These are phyloP conservation scores for Lasiosphaeria ovina DNA, from an alignment of 495 filamentous ascomycete genomes.

Conservation along the genomic window DNA sequence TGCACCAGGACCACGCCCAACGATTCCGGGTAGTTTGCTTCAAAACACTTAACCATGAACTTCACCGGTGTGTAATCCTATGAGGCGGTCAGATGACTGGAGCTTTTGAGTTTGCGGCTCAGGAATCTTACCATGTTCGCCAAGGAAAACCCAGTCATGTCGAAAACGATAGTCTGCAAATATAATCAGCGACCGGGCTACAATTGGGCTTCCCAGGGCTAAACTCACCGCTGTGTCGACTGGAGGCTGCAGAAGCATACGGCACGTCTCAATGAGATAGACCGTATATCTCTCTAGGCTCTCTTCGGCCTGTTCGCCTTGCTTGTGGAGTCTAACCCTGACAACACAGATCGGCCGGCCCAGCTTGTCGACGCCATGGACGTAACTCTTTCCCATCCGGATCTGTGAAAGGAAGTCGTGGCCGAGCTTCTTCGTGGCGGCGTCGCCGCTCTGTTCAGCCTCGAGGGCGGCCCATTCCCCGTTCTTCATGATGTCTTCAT, in stretches of 20 bases:
- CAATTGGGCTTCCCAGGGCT: no score
- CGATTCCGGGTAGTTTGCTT: conserved; percentile 95
- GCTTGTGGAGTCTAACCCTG: conserved; percentile 74
- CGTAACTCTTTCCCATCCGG: conserved; percentile 89
- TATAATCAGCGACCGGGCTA: conserved; percentile 20
- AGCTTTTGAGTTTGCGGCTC: neutral
- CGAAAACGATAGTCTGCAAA: conserved; percentile 76
- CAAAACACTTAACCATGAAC: conserved; percentile 99
- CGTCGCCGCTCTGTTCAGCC: conserved; percentile 54
- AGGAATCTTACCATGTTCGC: conserved; percentile 77
- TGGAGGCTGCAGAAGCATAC: conserved; percentile 73
- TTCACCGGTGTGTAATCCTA: conserved; percentile 94
- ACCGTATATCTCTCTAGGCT: conserved; percentile 86
- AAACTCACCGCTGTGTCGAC: conserved; percentile 86
- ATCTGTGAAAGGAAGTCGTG: conserved; percentile 84
- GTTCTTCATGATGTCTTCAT: conserved; percentile 77
- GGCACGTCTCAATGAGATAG: conserved; percentile 88
- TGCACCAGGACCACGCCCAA: conserved; percentile 92
- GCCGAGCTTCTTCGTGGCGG: conserved; percentile 60
- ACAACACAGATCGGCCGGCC: conserved; percentile 88
- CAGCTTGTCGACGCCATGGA: conserved; percentile 82
- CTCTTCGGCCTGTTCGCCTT: conserved; percentile 77
- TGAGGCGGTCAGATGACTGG: conserved; percentile 16
- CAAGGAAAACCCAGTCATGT: conserved; percentile 90
- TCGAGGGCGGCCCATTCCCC: conserved; percentile 69